phyloP scores from a whole-genome alignment of 371 early-diverging fungal species.

The Saksenaea oblongispora region DNA sequence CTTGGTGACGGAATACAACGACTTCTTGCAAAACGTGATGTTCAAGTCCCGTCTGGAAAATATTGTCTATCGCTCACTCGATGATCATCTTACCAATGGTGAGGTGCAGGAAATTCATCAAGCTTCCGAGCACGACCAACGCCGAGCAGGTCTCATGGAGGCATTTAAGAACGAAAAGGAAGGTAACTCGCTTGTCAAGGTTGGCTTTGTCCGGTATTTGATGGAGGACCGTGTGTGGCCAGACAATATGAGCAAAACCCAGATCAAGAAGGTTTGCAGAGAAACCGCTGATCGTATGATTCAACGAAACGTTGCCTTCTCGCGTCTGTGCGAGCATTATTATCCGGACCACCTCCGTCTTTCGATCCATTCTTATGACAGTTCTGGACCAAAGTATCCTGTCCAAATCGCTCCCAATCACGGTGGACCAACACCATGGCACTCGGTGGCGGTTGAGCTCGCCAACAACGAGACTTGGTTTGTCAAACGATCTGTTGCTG shows the following conservation, averaged over 20 bases:
- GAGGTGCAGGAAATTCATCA: slow-evolving; percentile 5
- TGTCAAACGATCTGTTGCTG: slow-evolving; percentile 7
- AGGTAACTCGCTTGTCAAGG: neutral
- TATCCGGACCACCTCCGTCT: slow-evolving; percentile 7
- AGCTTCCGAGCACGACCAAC: slow-evolving; percentile 1
- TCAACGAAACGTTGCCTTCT: slow-evolving; percentile 9
- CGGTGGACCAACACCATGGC: slow-evolving; percentile 10
- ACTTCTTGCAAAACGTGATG: slow-evolving; percentile 1
- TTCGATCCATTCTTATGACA: slow-evolving; percentile 9
- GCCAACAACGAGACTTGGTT: slow-evolving; percentile 1
- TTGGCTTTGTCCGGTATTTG: slow-evolving; percentile 8
- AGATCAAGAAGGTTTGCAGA: slow-evolving; percentile 7
- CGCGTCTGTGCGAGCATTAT: slow-evolving; percentile 2
- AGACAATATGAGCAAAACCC: neutral
- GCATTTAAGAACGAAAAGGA: neutral
- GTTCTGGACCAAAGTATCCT: slow-evolving; percentile 9
- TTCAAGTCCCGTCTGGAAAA: slow-evolving; percentile 2
- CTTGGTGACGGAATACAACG: slow-evolving; percentile 8
- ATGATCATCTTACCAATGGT: slow-evolving; percentile 4
- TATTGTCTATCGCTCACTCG: neutral
- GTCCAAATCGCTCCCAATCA: slow-evolving; percentile 3
- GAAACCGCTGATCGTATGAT: slow-evolving; percentile 3
- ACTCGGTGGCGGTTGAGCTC: neutral
- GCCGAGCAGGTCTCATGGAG: slow-evolving; percentile 7
- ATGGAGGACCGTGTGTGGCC: slow-evolving; percentile 9